Base-by-base conservation (phyloP, 768 basidiomycete genomes). In the Xerocomellus dryophilus region DNA sequence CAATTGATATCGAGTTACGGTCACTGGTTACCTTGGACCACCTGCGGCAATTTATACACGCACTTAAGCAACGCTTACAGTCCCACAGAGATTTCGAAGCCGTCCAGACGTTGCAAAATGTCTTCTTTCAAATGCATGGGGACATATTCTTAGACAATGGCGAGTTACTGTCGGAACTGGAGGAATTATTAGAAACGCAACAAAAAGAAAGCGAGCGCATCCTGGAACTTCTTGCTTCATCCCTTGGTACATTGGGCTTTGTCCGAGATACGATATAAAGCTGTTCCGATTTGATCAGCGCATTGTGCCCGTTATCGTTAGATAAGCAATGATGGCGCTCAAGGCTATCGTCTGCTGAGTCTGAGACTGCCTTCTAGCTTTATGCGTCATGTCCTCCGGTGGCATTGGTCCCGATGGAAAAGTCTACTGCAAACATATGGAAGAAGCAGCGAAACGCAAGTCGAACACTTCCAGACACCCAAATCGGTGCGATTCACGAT, bases 21-120 rank as follows among this genome's bases (percentile, higher is more conserved):
- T 87, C 88, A 1, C 73, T 98, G 49, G 72, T 82, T 27, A 79
- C 84, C 4, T 72, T 90, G 34, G 76, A 84, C 40, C 79, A 81
- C 50, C 77, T 95, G 20, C 73, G 69, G 1, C 67, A 77, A 18
- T 98, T 98, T 74, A 73, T 97, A 43, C 74, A 78, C 53, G 88
- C 93, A 0, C 76, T 98, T 23, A 81, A 77, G 11, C 81, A 73
- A 50, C 85, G 96, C 4, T 77, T 98, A 25, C 72, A 69, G 32
- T 90, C 89, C 7, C 90, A 85, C 60, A 82, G 83, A 44, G 97
- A 99, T 72, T 98, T 97, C 64, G 97, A 99, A 70, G 94, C 93
- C 12, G 90, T 96, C 4, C 93, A 98, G 69, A 81, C 94, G 1
- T 78, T 95, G 65, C 79, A 93, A 62, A 85, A 78, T 58, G 87